Base-by-base conservation (phyloP, 495 filamentous ascomycete species). In the Tuber microsphaerosporum region DNA sequence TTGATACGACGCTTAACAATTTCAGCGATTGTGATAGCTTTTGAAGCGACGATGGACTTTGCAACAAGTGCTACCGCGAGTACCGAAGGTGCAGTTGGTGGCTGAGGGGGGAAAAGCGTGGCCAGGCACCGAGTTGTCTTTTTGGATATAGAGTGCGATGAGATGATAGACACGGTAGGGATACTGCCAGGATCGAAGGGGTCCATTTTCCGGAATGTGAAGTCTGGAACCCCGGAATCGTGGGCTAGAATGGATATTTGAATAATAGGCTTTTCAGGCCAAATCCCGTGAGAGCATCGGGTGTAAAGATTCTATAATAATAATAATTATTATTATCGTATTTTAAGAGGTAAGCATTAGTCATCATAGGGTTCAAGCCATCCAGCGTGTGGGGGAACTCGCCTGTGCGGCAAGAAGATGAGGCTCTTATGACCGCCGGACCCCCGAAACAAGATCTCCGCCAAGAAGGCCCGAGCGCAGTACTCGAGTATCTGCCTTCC, bases 11-110 rank as follows among this genome's bases (percentile, higher is more conserved):
- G 84, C 77, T 91, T 91, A 19, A 88, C 85, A 22, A 92, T 88
- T 83, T 92, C 91, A 43, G 86, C 85, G 37, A 92, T 86, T 20
- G 87, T 89, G 75, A 92, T 86, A 72, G 91, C 84, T 81, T 93
- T 93, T 77, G 84, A 82, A 8, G 87, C 85, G 2, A 85, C 85
- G 8, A 79, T 73, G 9, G 86, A 85, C 77, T 88, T 88, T 39
- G 89, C 88, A 34, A n/a, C 68, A n/a, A 82, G 37, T 31, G 73
- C 77, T 65, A 84, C 81, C 73, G 83, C 81, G 0, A 82, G 81
- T 26, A 65, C 20, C 45, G 42, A 70, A 8, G 19, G 61, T 19
- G 17, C 51, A 39, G 20, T 44, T 42, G 22, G 46, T 37, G 78
- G 16, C 14, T 45, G 31, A 16, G 41, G 69, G 19, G 76, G 79